Base-by-base conservation (phyloP, 805 yeast species). In the Trichomonascus vanleenenianus region DNA sequence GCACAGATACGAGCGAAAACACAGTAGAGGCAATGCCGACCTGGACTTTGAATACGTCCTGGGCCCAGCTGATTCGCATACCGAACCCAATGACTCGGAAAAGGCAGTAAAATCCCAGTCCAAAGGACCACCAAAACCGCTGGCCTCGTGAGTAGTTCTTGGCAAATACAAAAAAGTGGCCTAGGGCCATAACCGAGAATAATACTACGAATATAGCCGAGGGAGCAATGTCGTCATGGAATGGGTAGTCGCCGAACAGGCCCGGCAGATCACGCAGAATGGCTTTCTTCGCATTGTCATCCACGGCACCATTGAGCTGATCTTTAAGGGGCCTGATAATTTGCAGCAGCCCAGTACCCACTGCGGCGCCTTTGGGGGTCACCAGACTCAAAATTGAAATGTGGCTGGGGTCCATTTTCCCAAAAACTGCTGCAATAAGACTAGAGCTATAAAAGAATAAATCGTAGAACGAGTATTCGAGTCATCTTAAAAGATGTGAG, bases 171-270 rank as follows among this genome's bases (percentile, higher is more conserved):
- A 50, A 51, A 2, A 68, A 45, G 52, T 79, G 81, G 0, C 71
- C 71, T 1, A 76, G 14, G 38, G 67, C 54, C 32, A 83, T 53
- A 2, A 81, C 48, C 12, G 66, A 59, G 51, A 78, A 83, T 1
- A 75, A 63, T 0, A 74, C 83, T 2, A 71, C 57, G 52, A 82
- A 81, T 0, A 83, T 59, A 2, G 76, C 76, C 46, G 74, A 66
- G 2, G 88, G 88, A 1, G 77, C 85, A 9, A 70, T 58, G 60
- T 83, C 91, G n/a, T 55, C 60, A 18, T 39, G 38, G 11, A 12
- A 10, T 2, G 87, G 85, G 56, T 81, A 83, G 7, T 75, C 75
- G 9, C 89, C 89, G 62, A 81, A 81, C 11, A 59, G 41, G 10
- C 60, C 62, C 2, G 62, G 61, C 36, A 79, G 44, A 2, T 43